phyloP scores from a whole-genome alignment of 2,329 filamentous ascomycete species.

The Macrophomina tecta region DNA sequence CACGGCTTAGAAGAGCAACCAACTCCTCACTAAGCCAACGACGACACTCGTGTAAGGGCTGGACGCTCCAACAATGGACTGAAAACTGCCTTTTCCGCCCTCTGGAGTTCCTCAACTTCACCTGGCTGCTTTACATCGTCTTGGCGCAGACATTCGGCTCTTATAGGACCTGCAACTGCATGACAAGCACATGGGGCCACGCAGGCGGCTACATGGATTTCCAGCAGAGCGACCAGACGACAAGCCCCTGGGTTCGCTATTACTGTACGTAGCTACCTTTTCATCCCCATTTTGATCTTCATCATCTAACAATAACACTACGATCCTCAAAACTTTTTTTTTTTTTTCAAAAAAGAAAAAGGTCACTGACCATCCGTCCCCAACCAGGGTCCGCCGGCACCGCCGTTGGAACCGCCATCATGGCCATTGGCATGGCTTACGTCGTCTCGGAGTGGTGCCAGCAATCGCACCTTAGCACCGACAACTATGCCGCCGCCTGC shows the following conservation, averaged over 20 bases:
- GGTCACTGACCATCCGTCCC: too few species aligned
- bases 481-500: slow-evolving; percentile 38
- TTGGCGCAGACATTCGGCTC: slow-evolving; percentile 50
- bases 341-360: too few species aligned
- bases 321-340: too few species aligned
- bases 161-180: slow-evolving; percentile 52
- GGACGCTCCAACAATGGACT: slow-evolving; percentile 30
- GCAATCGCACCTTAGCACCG: slow-evolving; percentile 46
- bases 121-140: slow-evolving; percentile 48
- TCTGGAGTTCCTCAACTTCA: slow-evolving; percentile 44
- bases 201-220: slow-evolving; percentile 53
- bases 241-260: slow-evolving; percentile 35
- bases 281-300: not conserved
- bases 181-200: slow-evolving; percentile 45
- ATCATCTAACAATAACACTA: not conserved
- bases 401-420: slow-evolving; percentile 37
- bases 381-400: slow-evolving; percentile 37
- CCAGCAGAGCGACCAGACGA: slow-evolving; percentile 37
- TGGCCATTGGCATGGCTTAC: slow-evolving; percentile 44
- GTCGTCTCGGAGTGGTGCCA: slow-evolving; percentile 47
- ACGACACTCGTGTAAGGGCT: not conserved
- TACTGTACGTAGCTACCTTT: slow-evolving; percentile 35
- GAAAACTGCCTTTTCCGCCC: slow-evolving; percentile 41
- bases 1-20: not conserved
- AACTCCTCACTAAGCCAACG: not conserved